These are phyloP conservation scores for Amanita brunnescens DNA, from an alignment of 768 basidiomycete genomes.

Conservation along the genomic window DNA sequence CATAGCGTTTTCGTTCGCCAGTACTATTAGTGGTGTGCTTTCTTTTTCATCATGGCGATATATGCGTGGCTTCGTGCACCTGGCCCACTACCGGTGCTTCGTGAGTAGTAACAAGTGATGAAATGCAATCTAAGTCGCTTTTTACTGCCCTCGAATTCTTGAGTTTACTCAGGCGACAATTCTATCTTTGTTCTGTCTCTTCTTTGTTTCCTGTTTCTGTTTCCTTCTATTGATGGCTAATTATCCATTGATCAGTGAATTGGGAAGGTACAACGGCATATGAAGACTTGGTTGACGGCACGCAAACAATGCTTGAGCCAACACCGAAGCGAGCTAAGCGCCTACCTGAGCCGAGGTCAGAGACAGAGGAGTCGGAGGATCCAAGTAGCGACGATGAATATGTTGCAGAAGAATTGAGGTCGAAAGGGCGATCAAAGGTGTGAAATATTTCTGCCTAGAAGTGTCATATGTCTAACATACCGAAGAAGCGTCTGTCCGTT, in stretches of 20 bases:
- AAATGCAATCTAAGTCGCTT: conserved; percentile 17
- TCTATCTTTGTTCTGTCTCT: conserved; percentile 8
- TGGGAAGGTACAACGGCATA: conserved; percentile 64
- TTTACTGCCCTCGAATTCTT: conserved; percentile 15
- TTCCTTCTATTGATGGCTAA: conserved; percentile 10
- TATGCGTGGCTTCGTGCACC: conserved; percentile 10
- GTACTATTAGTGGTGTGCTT: conserved; percentile 8
- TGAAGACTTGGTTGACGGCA: conserved; percentile 31
- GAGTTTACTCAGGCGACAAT: conserved; percentile 6
- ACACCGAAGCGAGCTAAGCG: neutral
- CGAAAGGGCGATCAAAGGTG: conserved; percentile 22
- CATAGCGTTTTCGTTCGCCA: conserved; percentile 6
- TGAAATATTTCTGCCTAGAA: conserved; percentile 15
- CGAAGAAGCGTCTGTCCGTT: conserved; percentile 14
- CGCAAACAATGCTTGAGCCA: conserved; percentile 11
- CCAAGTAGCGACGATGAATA: conserved; percentile 67
- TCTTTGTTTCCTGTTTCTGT: conserved; percentile 1
- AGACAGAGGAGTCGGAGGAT: conserved; percentile 37
- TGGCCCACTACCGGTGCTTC: conserved; percentile 2
- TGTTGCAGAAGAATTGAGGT: conserved; percentile 32
- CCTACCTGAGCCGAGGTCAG: conserved; percentile 4
- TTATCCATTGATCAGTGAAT: conserved; percentile 9
- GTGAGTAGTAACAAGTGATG: neutral
- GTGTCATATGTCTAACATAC: conserved; percentile 9
- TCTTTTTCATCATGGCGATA: neutral